Evolutionary conservation across 2,329 filamentous ascomycete species (phyloP), one percentile per base, ranked within the genome.

Genomic region (Trichoderma semiorbis): DNA sequence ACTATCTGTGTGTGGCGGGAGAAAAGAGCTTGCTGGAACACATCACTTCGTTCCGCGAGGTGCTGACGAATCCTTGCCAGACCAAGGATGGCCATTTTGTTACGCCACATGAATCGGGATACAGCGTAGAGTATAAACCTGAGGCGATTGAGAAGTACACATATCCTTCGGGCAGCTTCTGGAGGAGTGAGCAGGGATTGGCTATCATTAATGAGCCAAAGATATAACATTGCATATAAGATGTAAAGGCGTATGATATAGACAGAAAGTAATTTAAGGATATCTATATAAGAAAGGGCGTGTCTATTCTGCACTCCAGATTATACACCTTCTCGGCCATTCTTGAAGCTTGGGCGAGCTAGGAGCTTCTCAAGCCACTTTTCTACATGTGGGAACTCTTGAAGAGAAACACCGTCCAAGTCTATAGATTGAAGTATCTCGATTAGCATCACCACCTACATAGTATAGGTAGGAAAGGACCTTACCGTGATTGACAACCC

Each of bases 11-110:
- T 26, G 71, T 74, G n/a, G 18, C 66, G 14, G 72, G 72, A 16
- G 68, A 74, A 58, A 74, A 73, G 67, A 72, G 69, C 18, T 16
- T 74, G 34, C 57, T 74, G 10, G 72, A 74, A n/a, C 71, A 72
- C 24, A 72, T 74, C 50, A 69, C 60, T 11, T 70, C 71, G 28
- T 72, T 74, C 57, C 66, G 64, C 8, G 71, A 72, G 24, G 71
- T 71, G 8, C 26, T 74, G 10, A 61, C 64, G 4, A 50, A 68
- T 1, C 72, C 71, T 1, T 69, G 64, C 18, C 66, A 68, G 28
- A 74, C 60, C n/a, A 71, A 71, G 21, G 63, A 74, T 34, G 72
- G 72, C 5, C 68, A 74, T 47, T 74, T 72, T 47, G 71, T 72
- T 14, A 74, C 72, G 1, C 72, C 72, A 8, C 30, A 32, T 8